Evolutionary conservation across 2,329 filamentous ascomycete genomes (phyloP), one percentile per base, ranked within the genome.

Genomic region (Spiromastix sp.): DNA sequence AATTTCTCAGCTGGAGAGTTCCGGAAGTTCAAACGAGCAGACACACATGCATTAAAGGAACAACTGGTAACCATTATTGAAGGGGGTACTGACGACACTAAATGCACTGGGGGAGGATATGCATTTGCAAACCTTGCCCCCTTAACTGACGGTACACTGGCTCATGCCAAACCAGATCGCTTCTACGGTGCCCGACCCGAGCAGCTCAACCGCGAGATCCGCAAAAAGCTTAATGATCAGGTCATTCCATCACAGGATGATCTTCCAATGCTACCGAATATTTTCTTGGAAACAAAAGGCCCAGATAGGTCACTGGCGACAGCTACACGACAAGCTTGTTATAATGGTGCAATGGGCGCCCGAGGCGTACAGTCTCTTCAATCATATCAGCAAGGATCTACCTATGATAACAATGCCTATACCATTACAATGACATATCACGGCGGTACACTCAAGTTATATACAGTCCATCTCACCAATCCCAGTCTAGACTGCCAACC

Each of bases 201-300:
- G 39, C 42, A 55, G 30, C 44, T 58, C 17, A 31, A 46, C 18
- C 48, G 40, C 38, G 17, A 47, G 22, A 37, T 58, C 28, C 49
- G 52, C 25, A 38, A 47, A 59, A 25, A 20, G 11, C 30, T 32
- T 12, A 24, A 13, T 9, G 19, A 22, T 15, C 3, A 16, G 7
- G 24, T 32, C 7, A 24, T 32, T 8, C 30, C 30, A 15, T 24
- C 30, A 32, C 19, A 22, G 30, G n/a, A 32, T 10, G 42, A 50
- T 32, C 48, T 45, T 38, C 58, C 57, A 1, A 38, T 57, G 5
- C 49, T 44, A 19, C 60, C 60, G 2, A 65, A 66, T 44, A 60
- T 65, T 37, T 66, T 67, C 37, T 11, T 66, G 1, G 57, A 57
- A 35, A 54, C 44, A 0, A 66, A 66, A 39, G 56, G 53, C 2